These are phyloP conservation scores for Fusarium nelsonii DNA, from an alignment of 2,329 filamentous ascomycete species.

Conservation along the genomic window DNA sequence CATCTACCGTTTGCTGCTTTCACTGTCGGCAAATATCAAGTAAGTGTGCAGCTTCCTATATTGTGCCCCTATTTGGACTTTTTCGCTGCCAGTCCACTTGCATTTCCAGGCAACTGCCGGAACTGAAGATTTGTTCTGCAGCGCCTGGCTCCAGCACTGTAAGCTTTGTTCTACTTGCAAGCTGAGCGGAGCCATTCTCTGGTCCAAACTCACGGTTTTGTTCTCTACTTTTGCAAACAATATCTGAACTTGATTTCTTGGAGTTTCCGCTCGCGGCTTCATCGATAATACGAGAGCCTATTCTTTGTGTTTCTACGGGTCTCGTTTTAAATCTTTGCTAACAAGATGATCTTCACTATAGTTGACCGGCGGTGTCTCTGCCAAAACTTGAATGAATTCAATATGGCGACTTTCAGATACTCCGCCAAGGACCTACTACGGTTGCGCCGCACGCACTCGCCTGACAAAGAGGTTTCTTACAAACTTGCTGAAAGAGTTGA, in stretches of 20 bases:
- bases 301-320: background rate
- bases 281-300: background rate
- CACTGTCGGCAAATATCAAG: slow-evolving; percentile 47
- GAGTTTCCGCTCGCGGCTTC: background rate
- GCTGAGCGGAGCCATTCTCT: background rate
- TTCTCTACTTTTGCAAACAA: background rate
- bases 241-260: background rate
- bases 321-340: slow-evolving; percentile 47
- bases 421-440: slow-evolving; percentile 59
- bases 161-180: background rate
- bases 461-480: slow-evolving; percentile 46
- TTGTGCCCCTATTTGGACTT: background rate
- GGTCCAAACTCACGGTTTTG: background rate
- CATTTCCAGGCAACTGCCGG: slow-evolving; percentile 11
- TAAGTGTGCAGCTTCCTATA: slow-evolving; percentile 44
- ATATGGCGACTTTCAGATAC: slow-evolving; percentile 61
- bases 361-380: slow-evolving; percentile 51
- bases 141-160: no score
- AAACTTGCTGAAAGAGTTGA: slow-evolving; percentile 53
- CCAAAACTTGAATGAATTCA: slow-evolving; percentile 52
- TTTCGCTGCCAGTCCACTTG: background rate
- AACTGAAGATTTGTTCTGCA: background rate
- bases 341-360: slow-evolving; percentile 49
- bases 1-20: slow-evolving; percentile 54
- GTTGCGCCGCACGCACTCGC: slow-evolving; percentile 47